Evolutionary conservation across 768 basidiomycete genomes (phyloP).

Genomic region (Agaricus blazei): DNA sequence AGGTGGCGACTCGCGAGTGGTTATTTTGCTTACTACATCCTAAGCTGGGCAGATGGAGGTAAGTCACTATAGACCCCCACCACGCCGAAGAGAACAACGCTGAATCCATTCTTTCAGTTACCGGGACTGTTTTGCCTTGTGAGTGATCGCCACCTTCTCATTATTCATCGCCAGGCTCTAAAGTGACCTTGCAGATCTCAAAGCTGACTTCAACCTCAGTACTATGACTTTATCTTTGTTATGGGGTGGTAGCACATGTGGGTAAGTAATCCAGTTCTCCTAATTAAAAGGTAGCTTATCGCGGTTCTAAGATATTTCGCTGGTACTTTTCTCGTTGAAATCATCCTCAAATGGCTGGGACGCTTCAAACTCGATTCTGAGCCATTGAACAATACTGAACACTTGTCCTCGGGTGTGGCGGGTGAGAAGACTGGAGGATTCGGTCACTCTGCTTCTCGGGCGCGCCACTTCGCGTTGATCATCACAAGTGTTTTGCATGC

Average conservation of each 20-base stretch:
- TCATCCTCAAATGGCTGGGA: constrained; percentile 37
- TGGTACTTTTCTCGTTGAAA: constrained; percentile 45
- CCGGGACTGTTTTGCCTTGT: constrained; percentile 54
- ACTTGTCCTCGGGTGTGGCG: constrained; percentile 13
- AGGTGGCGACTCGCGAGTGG: constrained; percentile 38
- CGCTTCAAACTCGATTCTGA: constrained; percentile 20
- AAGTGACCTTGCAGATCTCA: constrained; percentile 35
- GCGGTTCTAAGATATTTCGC: constrained; percentile 31
- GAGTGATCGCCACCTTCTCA: constrained; percentile 13
- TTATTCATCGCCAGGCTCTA: not conserved
- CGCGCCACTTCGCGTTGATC: constrained; percentile 33
- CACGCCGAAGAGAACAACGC: not conserved
- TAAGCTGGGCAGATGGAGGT: constrained; percentile 53
- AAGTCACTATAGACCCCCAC: not conserved
- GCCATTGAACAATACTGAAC: constrained; percentile 18
- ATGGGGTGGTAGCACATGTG: constrained; percentile 44
- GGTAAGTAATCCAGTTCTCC: constrained; percentile 29
- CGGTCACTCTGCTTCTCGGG: constrained; percentile 34
- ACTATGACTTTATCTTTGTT: constrained; percentile 48
- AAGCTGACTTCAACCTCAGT: constrained; percentile 40
- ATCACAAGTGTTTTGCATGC: constrained; percentile 35
- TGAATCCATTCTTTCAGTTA: constrained; percentile 30
- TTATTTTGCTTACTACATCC: constrained; percentile 41
- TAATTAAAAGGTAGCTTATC: not conserved
- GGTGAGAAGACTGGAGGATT: constrained; percentile 2